Evolutionary conservation across 441 rosid genomes (phyloP).

Genomic region (Populus hybrid): DNA sequence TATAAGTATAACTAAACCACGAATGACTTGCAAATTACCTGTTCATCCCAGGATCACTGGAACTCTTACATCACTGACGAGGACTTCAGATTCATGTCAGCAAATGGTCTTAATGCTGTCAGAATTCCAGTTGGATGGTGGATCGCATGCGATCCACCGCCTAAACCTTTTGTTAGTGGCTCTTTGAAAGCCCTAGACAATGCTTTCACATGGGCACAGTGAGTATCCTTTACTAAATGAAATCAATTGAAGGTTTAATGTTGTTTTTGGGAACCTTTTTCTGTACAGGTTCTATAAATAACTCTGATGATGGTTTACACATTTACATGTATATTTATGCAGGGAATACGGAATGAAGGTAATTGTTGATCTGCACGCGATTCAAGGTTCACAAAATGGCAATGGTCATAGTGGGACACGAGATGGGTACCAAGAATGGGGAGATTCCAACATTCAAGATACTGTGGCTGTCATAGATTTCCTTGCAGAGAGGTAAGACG

Average conservation of each 20-base stretch:
- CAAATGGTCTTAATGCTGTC: conserved; percentile 28
- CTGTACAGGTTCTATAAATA: background rate
- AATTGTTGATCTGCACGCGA: conserved; percentile 36
- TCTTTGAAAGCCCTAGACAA: conserved; percentile 38
- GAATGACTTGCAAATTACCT: background rate
- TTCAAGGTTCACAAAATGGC: conserved; percentile 34
- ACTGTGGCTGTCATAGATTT: conserved; percentile 38
- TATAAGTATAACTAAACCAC: background rate
- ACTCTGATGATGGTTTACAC: background rate
- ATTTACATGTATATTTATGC: background rate
- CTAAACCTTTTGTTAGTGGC: conserved; percentile 36
- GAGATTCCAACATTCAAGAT: conserved; percentile 25
- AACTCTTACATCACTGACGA: conserved; percentile 29
- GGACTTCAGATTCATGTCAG: conserved; percentile 37
- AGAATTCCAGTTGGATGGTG: conserved; percentile 45
- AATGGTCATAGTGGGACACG: conserved; percentile 24
- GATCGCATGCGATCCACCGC: conserved; percentile 34
- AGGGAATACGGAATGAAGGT: conserved; percentile 34
- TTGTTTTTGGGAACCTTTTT: background rate
- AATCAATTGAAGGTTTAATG: too few relatives aligned
- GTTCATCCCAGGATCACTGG: conserved; percentile 32
- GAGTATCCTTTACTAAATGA: background rate
- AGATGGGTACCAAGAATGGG: conserved; percentile 43
- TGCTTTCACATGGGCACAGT: conserved; percentile 48
- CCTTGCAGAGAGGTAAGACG: conserved; percentile 31